Evolutionary conservation across 164 flowering plant genomes (phyloP).

Genomic region (Pachysandra terminalis): DNA sequence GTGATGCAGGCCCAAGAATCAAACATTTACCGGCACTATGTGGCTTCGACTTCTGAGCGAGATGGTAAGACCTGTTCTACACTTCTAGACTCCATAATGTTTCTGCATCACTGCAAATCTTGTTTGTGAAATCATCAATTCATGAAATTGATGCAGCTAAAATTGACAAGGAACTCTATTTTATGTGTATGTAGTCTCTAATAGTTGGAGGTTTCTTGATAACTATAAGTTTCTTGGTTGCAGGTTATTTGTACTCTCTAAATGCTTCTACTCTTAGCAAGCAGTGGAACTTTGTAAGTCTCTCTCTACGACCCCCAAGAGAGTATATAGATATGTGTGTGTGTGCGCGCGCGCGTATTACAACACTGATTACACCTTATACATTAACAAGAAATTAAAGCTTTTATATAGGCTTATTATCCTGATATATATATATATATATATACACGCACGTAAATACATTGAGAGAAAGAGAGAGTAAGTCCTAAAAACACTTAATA

Average conservation of each 20-base stretch:
- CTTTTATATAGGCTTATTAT: too few relatives aligned
- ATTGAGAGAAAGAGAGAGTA: too few relatives aligned
- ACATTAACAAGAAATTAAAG: too few relatives aligned
- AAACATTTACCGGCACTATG: constrained; percentile 65
- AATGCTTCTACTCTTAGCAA: constrained; percentile 86
- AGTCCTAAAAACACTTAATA: too few relatives aligned
- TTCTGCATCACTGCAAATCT: neutral
- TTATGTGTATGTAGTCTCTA: too few relatives aligned
- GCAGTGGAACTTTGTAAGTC: constrained; percentile 69
- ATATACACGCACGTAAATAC: too few relatives aligned
- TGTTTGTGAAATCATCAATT: neutral
- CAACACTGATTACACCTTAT: too few relatives aligned
- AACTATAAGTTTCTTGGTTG: constrained; percentile 9
- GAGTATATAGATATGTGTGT: too few relatives aligned
- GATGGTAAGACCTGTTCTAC: constrained; percentile 53
- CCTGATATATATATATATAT: too few relatives aligned
- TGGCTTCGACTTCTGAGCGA: constrained; percentile 84
- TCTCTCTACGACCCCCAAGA: constrained; percentile 7
- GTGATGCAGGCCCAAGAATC: constrained; percentile 63
- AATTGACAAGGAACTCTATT: neutral
- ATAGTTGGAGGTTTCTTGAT: too few relatives aligned
- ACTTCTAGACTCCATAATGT: neutral
- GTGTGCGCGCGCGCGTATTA: too few relatives aligned
- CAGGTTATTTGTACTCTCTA: constrained; percentile 85
- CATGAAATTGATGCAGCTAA: neutral